phyloP scores from a whole-genome alignment of 805 yeast species.

The Candida ulmi region DNA sequence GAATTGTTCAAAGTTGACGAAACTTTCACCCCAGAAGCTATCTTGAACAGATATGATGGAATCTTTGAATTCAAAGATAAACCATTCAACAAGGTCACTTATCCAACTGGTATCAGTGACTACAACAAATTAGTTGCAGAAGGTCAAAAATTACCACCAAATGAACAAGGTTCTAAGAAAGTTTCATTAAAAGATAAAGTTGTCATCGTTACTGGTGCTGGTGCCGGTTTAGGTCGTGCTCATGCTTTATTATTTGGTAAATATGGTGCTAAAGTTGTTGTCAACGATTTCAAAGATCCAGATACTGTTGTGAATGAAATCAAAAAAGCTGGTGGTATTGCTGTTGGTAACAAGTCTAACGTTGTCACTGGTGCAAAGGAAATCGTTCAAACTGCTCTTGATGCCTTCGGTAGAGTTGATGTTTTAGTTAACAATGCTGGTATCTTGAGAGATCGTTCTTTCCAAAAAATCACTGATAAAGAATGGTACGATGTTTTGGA shows the following conservation, averaged over 20 bases:
- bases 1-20: constrained; percentile 74
- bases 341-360: constrained; percentile 79
- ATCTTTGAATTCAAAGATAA: constrained; percentile 59
- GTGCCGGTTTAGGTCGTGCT: constrained; percentile 88
- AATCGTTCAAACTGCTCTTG: constrained; percentile 72
- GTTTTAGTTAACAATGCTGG: constrained; percentile 92
- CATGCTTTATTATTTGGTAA: constrained; percentile 82
- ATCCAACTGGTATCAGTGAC: constrained; percentile 72
- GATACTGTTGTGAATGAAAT: constrained; percentile 70
- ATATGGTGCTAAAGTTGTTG: constrained; percentile 93
- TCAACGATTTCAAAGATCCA: constrained; percentile 83
- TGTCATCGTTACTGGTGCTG: constrained; percentile 91
- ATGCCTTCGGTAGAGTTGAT: constrained; percentile 77
- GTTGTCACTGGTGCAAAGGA: constrained; percentile 70
- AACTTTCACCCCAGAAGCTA: constrained; percentile 78
- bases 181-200: constrained; percentile 76
- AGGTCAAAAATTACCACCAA: constrained; percentile 44
- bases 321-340: constrained; percentile 64
- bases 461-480: constrained; percentile 73
- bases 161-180: constrained; percentile 50
- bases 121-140: constrained; percentile 54
- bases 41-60: constrained; percentile 59
- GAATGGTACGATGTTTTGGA: constrained; percentile 80
- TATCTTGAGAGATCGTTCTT: constrained; percentile 83
- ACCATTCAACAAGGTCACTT: constrained; percentile 47